Evolutionary conservation across 2,329 filamentous ascomycete genomes (phyloP), one percentile per base, ranked within the genome.

Genomic region (Verticillium klebahnii): DNA sequence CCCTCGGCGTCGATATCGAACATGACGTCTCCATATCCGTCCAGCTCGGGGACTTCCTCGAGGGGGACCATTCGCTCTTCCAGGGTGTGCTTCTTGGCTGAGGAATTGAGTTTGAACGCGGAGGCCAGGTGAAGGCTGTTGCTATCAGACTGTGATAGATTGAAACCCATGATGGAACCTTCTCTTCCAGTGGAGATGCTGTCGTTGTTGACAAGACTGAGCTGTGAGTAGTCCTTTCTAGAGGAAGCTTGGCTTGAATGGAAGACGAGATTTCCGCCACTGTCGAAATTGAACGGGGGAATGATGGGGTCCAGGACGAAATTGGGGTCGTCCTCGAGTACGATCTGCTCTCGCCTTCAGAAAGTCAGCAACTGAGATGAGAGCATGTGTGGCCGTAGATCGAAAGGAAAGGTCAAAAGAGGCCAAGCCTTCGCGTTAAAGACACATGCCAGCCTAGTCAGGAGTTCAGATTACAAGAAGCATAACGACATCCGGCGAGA

Each of bases 321-420:
- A 52, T 85, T 82, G 0, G 93, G 92, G 69, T 98, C 94, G 69
- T 98, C 92, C 60, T 85, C 80, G 2, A 98, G 80, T 3, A 92
- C 79, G 61, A 97, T 87, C 67, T 93, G 88, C 29, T 90, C 86
- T 5, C 85, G 87, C 68, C 92, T 97, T 32, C 66, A 17, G 23
- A 62, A 61, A 64, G 37, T 66, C 63, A 64, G 61, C 50, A 25
- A 29, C 29, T 29, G 29, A 29, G 4, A 29, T 5, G 29, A 29
- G 29, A 29, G 29, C 29, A 29, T 29, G 29, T 29, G 29, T 29
- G 29, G 29, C 29, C 6, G 5, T 29, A 29, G 3, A 29, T 29
- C 29, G 29, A 29, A 29, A 29, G 29, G 1, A 29, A 29, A 29
- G 5, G 5, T 6, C 1, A 4, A 6, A 5, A 29, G 29, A 29